Conservation (phyloP, 1,284 basidiomycete species). For the Phellopilus nigrolimitatus region DNA sequence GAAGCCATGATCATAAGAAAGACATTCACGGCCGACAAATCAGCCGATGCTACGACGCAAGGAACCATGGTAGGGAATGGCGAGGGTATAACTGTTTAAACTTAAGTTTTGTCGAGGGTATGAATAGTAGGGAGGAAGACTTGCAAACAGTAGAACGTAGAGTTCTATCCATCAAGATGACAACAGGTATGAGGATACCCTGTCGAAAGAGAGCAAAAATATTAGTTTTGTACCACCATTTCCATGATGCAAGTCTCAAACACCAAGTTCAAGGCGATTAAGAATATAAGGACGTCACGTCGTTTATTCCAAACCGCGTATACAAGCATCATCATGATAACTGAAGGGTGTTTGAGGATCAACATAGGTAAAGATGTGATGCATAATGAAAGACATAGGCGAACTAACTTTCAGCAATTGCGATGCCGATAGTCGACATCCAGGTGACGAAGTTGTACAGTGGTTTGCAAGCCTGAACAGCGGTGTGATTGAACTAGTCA, state of each 20-base stretch:
- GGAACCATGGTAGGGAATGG: constrained; percentile 3
- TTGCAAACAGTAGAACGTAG: constrained; percentile 8
- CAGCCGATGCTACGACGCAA: constrained; percentile 1
- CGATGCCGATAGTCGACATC: no score
- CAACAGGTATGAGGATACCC: background rate
- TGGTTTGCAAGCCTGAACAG: no score
- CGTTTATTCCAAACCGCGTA: constrained; percentile 4
- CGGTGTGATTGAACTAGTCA: no score
- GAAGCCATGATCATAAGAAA: constrained; percentile 12
- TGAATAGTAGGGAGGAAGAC: background rate
- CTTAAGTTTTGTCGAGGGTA: background rate
- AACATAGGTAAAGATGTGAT: no score
- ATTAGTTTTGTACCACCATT: background rate
- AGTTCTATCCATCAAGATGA: constrained; percentile 1
- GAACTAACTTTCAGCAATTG: no score
- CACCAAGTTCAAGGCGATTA: no score
- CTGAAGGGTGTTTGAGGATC: background rate
- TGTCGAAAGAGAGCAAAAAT: no score
- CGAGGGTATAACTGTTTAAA: constrained; percentile 1
- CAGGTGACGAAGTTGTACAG: no score
- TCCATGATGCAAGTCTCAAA: no score
- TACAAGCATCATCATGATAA: constrained; percentile 9
- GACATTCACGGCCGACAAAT: background rate
- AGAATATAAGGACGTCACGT: background rate
- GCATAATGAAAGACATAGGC: no score